Conservation (phyloP, 805 yeast species). For the Metschnikowia proteae region DNA sequence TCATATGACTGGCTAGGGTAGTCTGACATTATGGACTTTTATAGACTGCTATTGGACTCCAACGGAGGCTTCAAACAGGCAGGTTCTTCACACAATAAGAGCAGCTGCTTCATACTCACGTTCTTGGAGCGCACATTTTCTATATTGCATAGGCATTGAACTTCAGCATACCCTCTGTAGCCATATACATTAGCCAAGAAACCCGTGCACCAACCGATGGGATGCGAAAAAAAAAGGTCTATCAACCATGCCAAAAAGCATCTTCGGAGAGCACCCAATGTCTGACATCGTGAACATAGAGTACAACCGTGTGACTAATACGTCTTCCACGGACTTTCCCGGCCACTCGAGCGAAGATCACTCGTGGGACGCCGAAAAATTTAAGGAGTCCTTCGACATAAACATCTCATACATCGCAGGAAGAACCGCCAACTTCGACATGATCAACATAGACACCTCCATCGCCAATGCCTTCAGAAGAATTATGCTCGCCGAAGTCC, state of each 20-base stretch:
- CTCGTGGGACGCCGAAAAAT: conserved; percentile 81
- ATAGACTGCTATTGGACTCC: no score
- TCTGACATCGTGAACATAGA: conserved; percentile 76
- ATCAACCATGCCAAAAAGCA: not conserved
- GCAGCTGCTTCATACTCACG: no score
- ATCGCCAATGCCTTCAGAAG: conserved; percentile 95
- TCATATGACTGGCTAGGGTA: no score
- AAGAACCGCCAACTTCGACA: conserved; percentile 79
- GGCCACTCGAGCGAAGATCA: conserved; percentile 69
- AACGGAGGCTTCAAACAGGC: no score
- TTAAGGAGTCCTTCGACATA: conserved; percentile 64
- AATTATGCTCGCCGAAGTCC: conserved; percentile 95
- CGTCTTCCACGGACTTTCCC: conserved; percentile 87
- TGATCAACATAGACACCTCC: conserved; percentile 83
- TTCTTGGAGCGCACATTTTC: no score
- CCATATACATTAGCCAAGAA: not conserved
- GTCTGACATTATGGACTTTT: no score
- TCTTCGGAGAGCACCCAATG: conserved; percentile 9
- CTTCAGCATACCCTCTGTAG: not conserved
- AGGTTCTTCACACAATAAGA: no score
- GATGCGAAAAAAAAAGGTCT: conserved; percentile 7
- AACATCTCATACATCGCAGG: conserved; percentile 62
- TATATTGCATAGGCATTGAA: not conserved
- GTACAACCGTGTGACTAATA: conserved; percentile 86
- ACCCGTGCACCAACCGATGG: conserved; percentile 11